A percentile compares a stretch with the other conserved stretches of the same genome.
Conservation (phyloP, 768 basidiomycete species). For the Auriscalpium microsporum region DNA sequence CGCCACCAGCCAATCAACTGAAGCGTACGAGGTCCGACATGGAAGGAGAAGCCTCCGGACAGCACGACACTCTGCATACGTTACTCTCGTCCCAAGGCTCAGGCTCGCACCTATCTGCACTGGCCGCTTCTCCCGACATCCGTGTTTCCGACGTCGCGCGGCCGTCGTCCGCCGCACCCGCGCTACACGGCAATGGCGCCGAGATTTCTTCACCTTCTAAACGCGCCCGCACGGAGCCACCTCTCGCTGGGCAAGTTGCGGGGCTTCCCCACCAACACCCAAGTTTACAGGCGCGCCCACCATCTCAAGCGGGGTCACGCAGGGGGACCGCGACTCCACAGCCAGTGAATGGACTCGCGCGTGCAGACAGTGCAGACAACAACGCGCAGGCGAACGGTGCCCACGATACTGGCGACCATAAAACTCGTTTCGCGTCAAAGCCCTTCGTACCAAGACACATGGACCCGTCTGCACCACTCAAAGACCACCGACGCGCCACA, state of each 20-base stretch:
- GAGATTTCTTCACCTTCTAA: slow-evolving; percentile 66
- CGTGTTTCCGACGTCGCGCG: slow-evolving; percentile 39
- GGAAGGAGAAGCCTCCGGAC: slow-evolving; percentile 37
- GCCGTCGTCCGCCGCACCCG: slow-evolving; percentile 40
- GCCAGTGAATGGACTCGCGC: slow-evolving; percentile 9
- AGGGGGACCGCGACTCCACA: slow-evolving; percentile 9
- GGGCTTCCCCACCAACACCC: slow-evolving; percentile 7
- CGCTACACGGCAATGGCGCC: slow-evolving; percentile 38
- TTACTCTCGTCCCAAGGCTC: slow-evolving; percentile 16
- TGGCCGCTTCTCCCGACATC: slow-evolving; percentile 35
- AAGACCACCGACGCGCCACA: slow-evolving; percentile 48
- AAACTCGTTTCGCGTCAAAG: slow-evolving; percentile 61
- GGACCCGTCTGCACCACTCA: slow-evolving; percentile 42
- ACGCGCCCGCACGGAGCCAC: slow-evolving; percentile 53
- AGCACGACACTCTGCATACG: slow-evolving; percentile 6
- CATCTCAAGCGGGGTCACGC: slow-evolving; percentile 18
- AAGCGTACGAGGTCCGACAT: slow-evolving; percentile 63
- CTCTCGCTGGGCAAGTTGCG: slow-evolving; percentile 7
- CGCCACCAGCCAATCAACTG: slow-evolving; percentile 32
- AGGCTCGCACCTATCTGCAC: slow-evolving; percentile 15
- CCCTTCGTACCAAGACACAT: slow-evolving; percentile 42
- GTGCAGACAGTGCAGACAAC: slow-evolving; percentile 22
- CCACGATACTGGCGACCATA: slow-evolving; percentile 36
- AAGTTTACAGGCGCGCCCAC: slow-evolving; percentile 23
- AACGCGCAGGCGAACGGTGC: slow-evolving; percentile 36